Evolutionary conservation across 257 asterid species (phyloP), one percentile per base, ranked within the genome.

Genomic region (Scutellaria galericulata): DNA sequence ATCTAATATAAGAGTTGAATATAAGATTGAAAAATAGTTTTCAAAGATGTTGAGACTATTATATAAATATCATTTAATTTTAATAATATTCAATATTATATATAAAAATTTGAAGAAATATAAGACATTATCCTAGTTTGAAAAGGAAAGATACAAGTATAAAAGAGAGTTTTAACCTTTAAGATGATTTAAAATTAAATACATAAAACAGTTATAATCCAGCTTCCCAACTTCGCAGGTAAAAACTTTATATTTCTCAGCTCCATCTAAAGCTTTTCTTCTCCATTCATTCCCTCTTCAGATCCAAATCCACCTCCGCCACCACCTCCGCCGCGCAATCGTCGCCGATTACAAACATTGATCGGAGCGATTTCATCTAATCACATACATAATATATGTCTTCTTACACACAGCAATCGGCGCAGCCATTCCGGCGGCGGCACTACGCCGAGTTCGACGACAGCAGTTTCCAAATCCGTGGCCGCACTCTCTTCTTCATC

Each of bases 381-480:
- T 18, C 18, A 18, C 18, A 18, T 18, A 18, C 18, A 18, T 18
- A 18, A 18, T 18, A 18, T 18, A 57, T 57, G 64, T 57, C 64
- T 6, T 9, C 79, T 13, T 74, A 61, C 41, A 56, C 35, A 9
- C 80, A 48, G 12, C 69, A 79, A 7, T 6, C 70, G 5, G 24
- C 89, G 61, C 79, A 77, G 45, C 83, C 89, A 3, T 85, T 90
- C 81, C 89, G 83, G 53, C 90, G 97, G 97, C 86, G 97, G 97
- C 86, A 82, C 89, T 85, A 81, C 84, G 74, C 88, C n/a, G 93
- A 85, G 37, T 86, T 84, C 79, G 93, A 89, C 86, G 96, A 90
- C 89, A 71, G 72, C 74, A 83, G 82, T 71, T 86, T 84, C 87
- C 85, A 85, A 82, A 82, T 90, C 84, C 89, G 84, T 2, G 92